Conservation (phyloP, 352 stramenopile genomes). For the Globisporangium spiculum region DNA sequence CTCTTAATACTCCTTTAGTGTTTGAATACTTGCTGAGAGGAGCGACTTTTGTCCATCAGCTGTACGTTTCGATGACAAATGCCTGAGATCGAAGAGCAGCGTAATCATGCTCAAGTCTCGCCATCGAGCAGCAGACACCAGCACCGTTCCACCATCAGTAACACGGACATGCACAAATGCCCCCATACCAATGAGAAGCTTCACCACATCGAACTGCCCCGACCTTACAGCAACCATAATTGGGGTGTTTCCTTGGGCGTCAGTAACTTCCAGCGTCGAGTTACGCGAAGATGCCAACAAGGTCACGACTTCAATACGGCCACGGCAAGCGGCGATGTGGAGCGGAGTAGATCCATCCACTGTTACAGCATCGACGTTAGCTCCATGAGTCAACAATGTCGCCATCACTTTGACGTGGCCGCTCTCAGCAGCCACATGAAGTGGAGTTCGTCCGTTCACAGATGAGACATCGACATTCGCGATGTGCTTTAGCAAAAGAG, state of each 20-base stretch:
- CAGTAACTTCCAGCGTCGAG: background rate
- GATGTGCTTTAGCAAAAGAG: no score
- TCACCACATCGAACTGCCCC: background rate
- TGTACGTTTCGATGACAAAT: background rate
- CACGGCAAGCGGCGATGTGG: background rate
- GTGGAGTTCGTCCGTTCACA: no score
- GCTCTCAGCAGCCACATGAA: no score
- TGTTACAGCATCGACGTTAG: no score
- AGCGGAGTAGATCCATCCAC: no score
- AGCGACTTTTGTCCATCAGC: background rate
- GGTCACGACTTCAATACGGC: no score
- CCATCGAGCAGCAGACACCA: background rate
- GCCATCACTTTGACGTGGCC: no score
- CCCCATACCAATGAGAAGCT: background rate
- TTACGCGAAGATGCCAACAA: no score
- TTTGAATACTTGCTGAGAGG: background rate
- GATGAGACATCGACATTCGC: no score
- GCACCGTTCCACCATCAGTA: background rate
- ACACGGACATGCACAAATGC: background rate
- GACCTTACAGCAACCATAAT: background rate
- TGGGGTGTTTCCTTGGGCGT: background rate
- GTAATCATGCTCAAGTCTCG: background rate
- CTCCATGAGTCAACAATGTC: no score
- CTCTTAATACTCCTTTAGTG: background rate
- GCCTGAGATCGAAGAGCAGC: background rate